Percentiles rank a stretch among this genome's conserved stretches.
These are phyloP conservation scores for Aristolochia fimbriata DNA, from an alignment of 164 flowering plant species.

Conservation along the genomic window DNA sequence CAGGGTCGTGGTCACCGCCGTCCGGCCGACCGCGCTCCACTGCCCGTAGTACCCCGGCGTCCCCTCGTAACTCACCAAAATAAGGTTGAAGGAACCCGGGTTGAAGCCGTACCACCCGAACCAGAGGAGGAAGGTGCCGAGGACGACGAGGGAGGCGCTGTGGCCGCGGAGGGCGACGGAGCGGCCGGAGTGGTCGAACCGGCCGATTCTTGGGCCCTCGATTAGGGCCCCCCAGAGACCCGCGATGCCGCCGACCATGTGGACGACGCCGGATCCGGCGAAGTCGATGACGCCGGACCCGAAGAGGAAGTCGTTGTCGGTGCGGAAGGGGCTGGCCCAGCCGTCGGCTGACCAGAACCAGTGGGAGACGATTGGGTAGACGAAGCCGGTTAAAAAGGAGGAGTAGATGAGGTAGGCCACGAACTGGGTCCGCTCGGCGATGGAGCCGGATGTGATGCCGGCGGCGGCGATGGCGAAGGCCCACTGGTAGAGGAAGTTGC, in stretches of 20 bases:
- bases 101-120: conserved; percentile 87
- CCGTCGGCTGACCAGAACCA: conserved; percentile 81
- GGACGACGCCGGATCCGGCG: conserved; percentile 72
- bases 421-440: conserved; percentile 75
- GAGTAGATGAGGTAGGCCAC: conserved; percentile 66
- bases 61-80: conserved; percentile 21
- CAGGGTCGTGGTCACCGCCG: conserved; percentile 68
- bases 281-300: conserved; percentile 64
- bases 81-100: conserved; percentile 60
- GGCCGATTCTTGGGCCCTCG: conserved; percentile 69
- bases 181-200: conserved; percentile 44
- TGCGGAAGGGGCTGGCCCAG: conserved; percentile 42
- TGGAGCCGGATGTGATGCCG: conserved; percentile 70
- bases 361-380: conserved; percentile 67
- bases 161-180: conserved; percentile 50
- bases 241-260: conserved; percentile 68
- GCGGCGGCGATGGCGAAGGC: conserved; percentile 87
- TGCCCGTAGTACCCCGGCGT: conserved; percentile 40
- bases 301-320: conserved; percentile 24
- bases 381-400: conserved; percentile 61
- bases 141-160: conserved; percentile 53
- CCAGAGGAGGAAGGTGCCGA: conserved; percentile 71
- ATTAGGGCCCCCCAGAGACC: conserved; percentile 70
- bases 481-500: conserved; percentile 60
- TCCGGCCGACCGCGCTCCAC: conserved; percentile 63